These are phyloP conservation scores for Yamadazyma scolyti DNA, from an alignment of 805 yeast genomes.

Conservation along the genomic window DNA sequence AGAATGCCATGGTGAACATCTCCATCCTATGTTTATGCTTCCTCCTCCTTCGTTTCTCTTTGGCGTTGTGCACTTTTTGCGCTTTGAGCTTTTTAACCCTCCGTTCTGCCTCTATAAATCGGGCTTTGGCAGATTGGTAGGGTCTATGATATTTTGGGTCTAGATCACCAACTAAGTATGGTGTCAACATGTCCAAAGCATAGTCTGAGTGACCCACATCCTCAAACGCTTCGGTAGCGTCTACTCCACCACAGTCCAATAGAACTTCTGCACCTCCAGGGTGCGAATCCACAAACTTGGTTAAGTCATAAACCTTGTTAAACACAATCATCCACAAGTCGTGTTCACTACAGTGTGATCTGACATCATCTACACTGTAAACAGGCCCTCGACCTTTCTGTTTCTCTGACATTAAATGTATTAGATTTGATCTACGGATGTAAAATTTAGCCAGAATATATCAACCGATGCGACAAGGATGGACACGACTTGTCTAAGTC, in stretches of 20 bases:
- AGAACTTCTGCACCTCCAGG: conserved; percentile 78
- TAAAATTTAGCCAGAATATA: no score
- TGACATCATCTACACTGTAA: conserved; percentile 19
- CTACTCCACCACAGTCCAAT: conserved; percentile 73
- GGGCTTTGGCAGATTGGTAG: conserved; percentile 11
- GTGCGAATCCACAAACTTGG: conserved; percentile 69
- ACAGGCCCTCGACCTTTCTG: no score
- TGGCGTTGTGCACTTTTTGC: conserved; percentile 5
- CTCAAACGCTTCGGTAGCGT: conserved; percentile 68
- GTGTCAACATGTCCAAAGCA: conserved; percentile 28
- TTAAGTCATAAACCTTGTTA: conserved; percentile 74
- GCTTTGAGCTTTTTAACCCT: conserved; percentile 3
- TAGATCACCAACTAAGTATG: conserved; percentile 28
- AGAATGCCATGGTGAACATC: conserved; percentile 8
- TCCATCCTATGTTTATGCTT: conserved; percentile 5
- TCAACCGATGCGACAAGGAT: no score
- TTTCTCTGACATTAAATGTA: no score
- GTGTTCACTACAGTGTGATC: conserved; percentile 67
- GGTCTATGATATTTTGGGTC: conserved; percentile 12
- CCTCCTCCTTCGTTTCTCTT: conserved; percentile 7
- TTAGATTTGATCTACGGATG: no score
- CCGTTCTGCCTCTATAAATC: conserved; percentile 10
- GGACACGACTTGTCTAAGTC: no score
- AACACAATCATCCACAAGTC: conserved; percentile 84
- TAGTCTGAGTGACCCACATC: conserved; percentile 36